Base-by-base conservation (phyloP, 2,329 filamentous ascomycete genomes). In the Colletotrichum endophyticum region DNA sequence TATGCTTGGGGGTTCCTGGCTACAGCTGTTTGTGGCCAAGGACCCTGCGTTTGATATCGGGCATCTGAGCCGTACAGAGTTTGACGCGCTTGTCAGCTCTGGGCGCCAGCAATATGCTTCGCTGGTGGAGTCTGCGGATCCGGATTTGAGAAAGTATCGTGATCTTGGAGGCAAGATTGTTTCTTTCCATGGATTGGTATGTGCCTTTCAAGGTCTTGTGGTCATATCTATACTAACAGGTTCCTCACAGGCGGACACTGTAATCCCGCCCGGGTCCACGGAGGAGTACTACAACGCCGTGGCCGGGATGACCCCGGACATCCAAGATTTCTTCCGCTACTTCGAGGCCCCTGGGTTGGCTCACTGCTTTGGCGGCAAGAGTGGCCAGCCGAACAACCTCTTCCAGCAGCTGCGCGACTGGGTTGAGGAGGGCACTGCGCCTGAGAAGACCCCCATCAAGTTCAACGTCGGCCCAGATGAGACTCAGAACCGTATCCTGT, bases 161-260 rank as follows among this genome's bases (percentile, higher is more conserved):
- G 79, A 83, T 19, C 80, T 83, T 4, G 87, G 87, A 4, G 84
- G 86, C 13, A 88, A 87, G 80, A 83, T 89, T 30, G 39, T 66
- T 2, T 63, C 53, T 5, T 67, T 61, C 80, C 88, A 89, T 73
- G 88, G 88, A 2, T 22, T 77, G 56, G 73, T 73, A 22, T 4
- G 57, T 63, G 3, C 19, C 15, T n/a, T 15, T 6, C 11, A 3
- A n/a, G 19, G 1, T 6, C 19, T 25, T 49, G 12, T 7, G 8
- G 0, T 30, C 3, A 22, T 27, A 11, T 27, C 5, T 22, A 8
- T 27, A 44, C 64, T 73, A 85, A 87, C 77, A 13, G 11, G 69
- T 73, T 2, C 81, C 56, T 2, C 34, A 3, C 25, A 82, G 80
- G 68, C 70, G 5, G 80, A 82, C 53, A 56, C 71, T 1, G 12